phyloP scores from a whole-genome alignment of 2,329 filamentous ascomycete species.

The Ophiosphaerella korrae region DNA sequence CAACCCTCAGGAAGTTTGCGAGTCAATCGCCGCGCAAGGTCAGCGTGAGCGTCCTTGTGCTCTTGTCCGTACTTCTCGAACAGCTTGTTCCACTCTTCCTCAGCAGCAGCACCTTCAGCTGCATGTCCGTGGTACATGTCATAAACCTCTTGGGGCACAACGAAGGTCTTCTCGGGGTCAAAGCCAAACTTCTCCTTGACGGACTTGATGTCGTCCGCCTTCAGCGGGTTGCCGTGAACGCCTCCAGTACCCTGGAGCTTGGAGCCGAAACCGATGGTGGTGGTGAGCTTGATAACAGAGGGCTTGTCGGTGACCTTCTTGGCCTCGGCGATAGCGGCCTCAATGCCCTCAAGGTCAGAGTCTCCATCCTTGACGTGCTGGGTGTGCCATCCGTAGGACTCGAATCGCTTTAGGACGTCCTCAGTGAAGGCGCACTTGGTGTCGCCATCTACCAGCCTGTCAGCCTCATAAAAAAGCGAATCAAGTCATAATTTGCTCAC shows the following conservation, averaged over 20 bases:
- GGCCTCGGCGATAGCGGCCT: conserved; percentile 83
- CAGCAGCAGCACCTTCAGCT: conserved; percentile 81
- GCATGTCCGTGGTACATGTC: conserved; percentile 86
- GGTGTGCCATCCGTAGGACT: conserved; percentile 96
- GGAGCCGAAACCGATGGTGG: conserved; percentile 96
- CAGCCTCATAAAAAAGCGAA: conserved; percentile 8
- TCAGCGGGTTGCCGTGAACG: conserved; percentile 95
- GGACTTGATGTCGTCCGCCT: conserved; percentile 90
- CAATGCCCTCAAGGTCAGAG: conserved; percentile 83
- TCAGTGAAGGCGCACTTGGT: conserved; percentile 97
- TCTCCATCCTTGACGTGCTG: conserved; percentile 86
- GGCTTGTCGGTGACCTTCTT: conserved; percentile 95
- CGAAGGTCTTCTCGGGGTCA: conserved; percentile 91
- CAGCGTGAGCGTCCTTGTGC: conserved; percentile 77
- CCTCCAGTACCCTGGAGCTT: conserved; percentile 90
- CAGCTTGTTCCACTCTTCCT: conserved; percentile 94
- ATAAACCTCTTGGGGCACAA: conserved; percentile 92
- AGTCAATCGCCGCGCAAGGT: conserved; percentile 79
- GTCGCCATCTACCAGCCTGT: conserved; percentile 72
- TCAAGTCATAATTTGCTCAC: conserved; percentile 49
- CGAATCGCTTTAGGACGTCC: conserved; percentile 92
- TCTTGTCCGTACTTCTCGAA: conserved; percentile 83
- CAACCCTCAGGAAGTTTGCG: conserved; percentile 92
- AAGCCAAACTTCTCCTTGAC: conserved; percentile 97
- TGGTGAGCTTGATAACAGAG: conserved; percentile 93